Conservation (phyloP, 2,329 filamentous ascomycete species). For the Venturiaceae sp. region DNA sequence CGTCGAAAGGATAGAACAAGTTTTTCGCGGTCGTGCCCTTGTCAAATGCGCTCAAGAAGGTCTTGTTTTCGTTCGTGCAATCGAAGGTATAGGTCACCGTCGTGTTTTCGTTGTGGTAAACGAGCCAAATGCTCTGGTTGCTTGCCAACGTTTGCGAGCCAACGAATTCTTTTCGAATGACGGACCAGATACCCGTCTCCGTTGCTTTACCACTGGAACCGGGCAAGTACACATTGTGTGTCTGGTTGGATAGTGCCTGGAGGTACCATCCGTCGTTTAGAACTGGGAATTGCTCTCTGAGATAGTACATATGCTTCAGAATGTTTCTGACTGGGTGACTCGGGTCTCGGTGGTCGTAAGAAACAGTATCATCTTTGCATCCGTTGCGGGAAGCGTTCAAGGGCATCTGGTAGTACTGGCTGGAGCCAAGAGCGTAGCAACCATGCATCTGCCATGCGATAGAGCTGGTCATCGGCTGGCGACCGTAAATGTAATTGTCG, state of each 20-base stretch:
- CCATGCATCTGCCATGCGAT: slow-evolving; percentile 57
- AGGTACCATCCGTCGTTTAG: slow-evolving; percentile 51
- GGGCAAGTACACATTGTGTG: slow-evolving; percentile 18
- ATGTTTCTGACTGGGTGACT: slow-evolving; percentile 51
- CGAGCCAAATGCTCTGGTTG: slow-evolving; percentile 41
- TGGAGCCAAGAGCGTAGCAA: slow-evolving; percentile 48
- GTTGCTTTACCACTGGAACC: slow-evolving; percentile 16
- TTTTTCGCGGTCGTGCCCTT: slow-evolving; percentile 48
- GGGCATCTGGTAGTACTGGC: slow-evolving; percentile 50
- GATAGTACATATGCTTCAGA: slow-evolving; percentile 51
- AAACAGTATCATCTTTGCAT: slow-evolving; percentile 47
- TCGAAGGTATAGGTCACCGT: slow-evolving; percentile 47
- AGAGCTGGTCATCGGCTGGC: slow-evolving; percentile 51
- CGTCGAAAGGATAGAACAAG: slow-evolving; percentile 52
- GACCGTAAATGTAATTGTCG: slow-evolving; percentile 55
- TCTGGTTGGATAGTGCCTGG: slow-evolving; percentile 47
- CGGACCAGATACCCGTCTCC: slow-evolving; percentile 43
- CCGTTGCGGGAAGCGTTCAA: slow-evolving; percentile 43
- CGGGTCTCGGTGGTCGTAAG: slow-evolving; percentile 53
- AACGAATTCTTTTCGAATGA: slow-evolving; percentile 40
- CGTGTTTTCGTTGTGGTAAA: slow-evolving; percentile 40
- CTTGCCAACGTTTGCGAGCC: slow-evolving; percentile 42
- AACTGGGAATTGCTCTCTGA: slow-evolving; percentile 45
- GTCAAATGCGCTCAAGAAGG: slow-evolving; percentile 48
- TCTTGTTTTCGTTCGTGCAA: slow-evolving; percentile 30